A percentile compares a stretch with the other conserved stretches of the same genome.
These are phyloP conservation scores for Neonectria sp. DNA, from an alignment of 2,329 filamentous ascomycete species.

Conservation along the genomic window DNA sequence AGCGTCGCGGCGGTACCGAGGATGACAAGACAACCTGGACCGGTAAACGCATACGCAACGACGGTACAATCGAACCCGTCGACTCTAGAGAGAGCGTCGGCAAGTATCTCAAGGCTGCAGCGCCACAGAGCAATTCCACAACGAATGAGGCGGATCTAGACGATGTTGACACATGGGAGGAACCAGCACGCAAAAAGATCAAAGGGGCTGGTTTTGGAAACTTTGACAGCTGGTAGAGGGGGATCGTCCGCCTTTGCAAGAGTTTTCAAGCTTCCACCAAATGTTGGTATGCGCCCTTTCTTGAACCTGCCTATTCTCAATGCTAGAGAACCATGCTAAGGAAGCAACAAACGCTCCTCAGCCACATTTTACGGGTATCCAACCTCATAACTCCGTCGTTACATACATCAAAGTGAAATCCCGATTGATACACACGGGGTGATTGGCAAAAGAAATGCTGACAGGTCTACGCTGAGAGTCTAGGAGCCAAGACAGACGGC, in stretches of 20 bases:
- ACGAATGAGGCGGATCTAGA: constrained; percentile 75
- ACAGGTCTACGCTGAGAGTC: constrained; percentile 3
- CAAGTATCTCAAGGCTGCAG: constrained; percentile 83
- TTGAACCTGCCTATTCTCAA: constrained; percentile 28
- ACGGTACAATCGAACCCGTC: constrained; percentile 69
- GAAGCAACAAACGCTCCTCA: constrained; percentile 22
- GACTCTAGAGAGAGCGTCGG: constrained; percentile 70
- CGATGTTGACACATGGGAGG: constrained; percentile 76
- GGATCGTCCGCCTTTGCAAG: constrained; percentile 3
- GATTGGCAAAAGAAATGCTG: constrained; percentile 1
- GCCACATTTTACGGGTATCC: constrained; percentile 26
- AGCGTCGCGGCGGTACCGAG: constrained; percentile 79
- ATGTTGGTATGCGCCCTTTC: constrained; percentile 37
- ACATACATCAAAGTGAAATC: constrained; percentile 22
- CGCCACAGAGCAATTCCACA: constrained; percentile 44
- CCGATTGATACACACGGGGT: constrained; percentile 13
- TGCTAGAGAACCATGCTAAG: constrained; percentile 37
- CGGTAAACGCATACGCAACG: constrained; percentile 85
- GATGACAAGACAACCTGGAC: constrained; percentile 97
- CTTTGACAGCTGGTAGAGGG: constrained; percentile 87
- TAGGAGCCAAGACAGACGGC: neutral
- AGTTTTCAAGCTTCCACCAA: constrained; percentile 8
- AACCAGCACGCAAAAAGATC: constrained; percentile 85
- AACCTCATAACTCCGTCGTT: constrained; percentile 27
- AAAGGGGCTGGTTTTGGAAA: constrained; percentile 90